phyloP scores from a whole-genome alignment of 192 early-diverging fungal genomes.

The Lunasporangiospora selenospora region DNA sequence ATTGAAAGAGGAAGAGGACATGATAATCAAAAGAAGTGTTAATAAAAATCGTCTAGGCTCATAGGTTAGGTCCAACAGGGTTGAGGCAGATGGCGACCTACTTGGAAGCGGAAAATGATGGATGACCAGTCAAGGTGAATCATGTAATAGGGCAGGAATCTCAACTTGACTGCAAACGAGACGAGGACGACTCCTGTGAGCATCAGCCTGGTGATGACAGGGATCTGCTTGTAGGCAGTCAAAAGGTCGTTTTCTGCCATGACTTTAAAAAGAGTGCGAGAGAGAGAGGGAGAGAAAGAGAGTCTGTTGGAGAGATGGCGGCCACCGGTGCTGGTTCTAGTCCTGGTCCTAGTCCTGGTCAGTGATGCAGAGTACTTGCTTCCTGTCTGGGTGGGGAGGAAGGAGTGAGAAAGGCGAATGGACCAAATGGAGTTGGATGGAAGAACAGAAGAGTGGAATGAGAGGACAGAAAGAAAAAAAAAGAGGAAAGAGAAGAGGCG shows the following conservation, averaged over 20 bases:
- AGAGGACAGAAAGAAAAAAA: not conserved
- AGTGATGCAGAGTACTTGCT: constrained; percentile 52
- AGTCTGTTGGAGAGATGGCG: constrained; percentile 8
- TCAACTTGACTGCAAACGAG: constrained; percentile 52
- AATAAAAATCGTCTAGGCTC: too few relatives aligned
- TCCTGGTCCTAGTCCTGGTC: constrained; percentile 63
- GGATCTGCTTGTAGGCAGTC: constrained; percentile 61
- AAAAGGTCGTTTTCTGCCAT: constrained; percentile 57
- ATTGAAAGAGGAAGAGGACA: not conserved
- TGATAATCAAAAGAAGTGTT: too few relatives aligned
- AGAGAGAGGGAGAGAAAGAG: not conserved
- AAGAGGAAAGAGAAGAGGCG: not conserved
- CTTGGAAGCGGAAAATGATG: constrained; percentile 65
- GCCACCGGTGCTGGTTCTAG: too few relatives aligned
- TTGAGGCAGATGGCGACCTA: too few relatives aligned
- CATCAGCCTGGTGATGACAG: constrained; percentile 63
- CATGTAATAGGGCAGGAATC: constrained; percentile 38
- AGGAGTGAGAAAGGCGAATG: constrained; percentile 70
- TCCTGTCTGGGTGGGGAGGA: constrained; percentile 51
- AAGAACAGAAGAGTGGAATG: not conserved
- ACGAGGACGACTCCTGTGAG: constrained; percentile 56
- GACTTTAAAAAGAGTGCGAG: not conserved
- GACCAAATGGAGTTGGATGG: constrained; percentile 61
- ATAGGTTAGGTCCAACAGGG: too few relatives aligned
- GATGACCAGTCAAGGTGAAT: constrained; percentile 61